Percentiles rank a stretch among this genome's conserved stretches.
These are phyloP conservation scores for Thielaviopsis euricoi DNA, from an alignment of 2,329 filamentous ascomycete genomes.

Conservation along the genomic window DNA sequence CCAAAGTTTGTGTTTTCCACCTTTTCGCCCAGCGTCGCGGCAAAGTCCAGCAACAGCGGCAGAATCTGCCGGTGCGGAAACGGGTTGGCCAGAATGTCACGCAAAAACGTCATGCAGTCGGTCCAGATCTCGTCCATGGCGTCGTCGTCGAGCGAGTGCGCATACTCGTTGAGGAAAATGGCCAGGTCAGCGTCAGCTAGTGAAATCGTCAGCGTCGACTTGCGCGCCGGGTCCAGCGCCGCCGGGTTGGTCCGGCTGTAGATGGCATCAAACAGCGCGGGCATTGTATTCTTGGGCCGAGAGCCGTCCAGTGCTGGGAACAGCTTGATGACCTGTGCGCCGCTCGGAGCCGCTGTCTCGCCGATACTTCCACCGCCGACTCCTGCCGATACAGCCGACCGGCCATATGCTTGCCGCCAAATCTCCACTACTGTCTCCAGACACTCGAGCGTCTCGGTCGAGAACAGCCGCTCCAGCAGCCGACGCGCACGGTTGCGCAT, in stretches of 20 bases:
- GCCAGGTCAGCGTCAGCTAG: conserved; percentile 72
- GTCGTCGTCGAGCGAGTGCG: conserved; percentile 81
- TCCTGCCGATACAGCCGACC: no score
- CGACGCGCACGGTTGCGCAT: conserved; percentile 81
- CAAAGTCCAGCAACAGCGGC: conserved; percentile 73
- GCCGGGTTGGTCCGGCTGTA: conserved; percentile 83
- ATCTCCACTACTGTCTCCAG: conserved; percentile 78
- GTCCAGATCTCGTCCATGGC: conserved; percentile 97
- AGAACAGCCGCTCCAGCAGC: conserved; percentile 82
- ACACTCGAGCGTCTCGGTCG: conserved; percentile 82
- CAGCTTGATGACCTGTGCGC: conserved; percentile 61
- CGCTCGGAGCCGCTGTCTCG: conserved; percentile 23
- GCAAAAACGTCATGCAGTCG: conserved; percentile 81
- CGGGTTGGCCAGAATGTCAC: conserved; percentile 80
- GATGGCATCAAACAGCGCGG: conserved; percentile 87
- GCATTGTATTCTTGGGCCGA: conserved; percentile 77
- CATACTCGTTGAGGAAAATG: conserved; percentile 80
- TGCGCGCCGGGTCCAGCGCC: conserved; percentile 60
- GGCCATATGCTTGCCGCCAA: conserved; percentile 41
- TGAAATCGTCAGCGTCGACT: conserved; percentile 77
- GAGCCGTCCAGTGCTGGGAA: conserved; percentile 84
- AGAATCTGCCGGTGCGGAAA: conserved; percentile 88
- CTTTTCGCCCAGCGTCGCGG: conserved; percentile 79
- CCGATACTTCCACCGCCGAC: conserved; percentile 14
- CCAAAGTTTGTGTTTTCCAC: conserved; percentile 97